Conservation (phyloP, 1,284 basidiomycete genomes). For the Marasmius tenuissimus region DNA sequence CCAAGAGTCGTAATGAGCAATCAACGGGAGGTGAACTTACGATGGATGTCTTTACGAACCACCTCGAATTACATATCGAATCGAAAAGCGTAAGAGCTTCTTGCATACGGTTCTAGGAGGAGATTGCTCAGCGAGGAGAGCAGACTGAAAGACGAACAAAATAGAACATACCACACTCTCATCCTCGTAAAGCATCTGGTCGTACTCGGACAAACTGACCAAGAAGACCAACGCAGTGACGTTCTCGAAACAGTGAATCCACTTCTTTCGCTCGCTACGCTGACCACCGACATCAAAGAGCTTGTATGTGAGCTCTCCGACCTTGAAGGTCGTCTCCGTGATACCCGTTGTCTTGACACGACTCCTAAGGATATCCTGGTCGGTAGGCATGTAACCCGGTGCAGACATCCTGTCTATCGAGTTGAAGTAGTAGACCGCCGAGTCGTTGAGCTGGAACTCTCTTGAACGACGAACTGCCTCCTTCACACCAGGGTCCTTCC, state of each 20-base stretch:
- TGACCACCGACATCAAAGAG: conserved; percentile 96
- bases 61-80: conserved; percentile 93
- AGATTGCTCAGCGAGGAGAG: conserved; percentile 40
- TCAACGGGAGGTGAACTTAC: conserved; percentile 39
- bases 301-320: conserved; percentile 90
- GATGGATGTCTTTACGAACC: conserved; percentile 90
- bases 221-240: conserved; percentile 95
- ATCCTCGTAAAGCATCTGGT: conserved; percentile 92
- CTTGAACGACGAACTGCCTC: conserved; percentile 84
- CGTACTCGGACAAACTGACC: conserved; percentile 92
- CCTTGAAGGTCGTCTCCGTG: conserved; percentile 92
- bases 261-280: conserved; percentile 91
- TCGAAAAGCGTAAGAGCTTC: conserved; percentile 85
- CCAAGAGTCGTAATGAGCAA: conserved; percentile 4
- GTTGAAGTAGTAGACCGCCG: conserved; percentile 89
- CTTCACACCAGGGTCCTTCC: conserved; percentile 86
- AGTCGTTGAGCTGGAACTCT: conserved; percentile 97
- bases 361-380: conserved; percentile 83
- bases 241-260: conserved; percentile 97
- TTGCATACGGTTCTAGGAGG: conserved; percentile 76
- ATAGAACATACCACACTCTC: conserved; percentile 77
- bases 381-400: conserved; percentile 73
- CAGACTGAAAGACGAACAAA: conserved; percentile 5
- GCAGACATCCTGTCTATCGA: conserved; percentile 72
- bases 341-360: conserved; percentile 98